Conservation (phyloP, 116 monocot genomes). For the Zostera marina region DNA sequence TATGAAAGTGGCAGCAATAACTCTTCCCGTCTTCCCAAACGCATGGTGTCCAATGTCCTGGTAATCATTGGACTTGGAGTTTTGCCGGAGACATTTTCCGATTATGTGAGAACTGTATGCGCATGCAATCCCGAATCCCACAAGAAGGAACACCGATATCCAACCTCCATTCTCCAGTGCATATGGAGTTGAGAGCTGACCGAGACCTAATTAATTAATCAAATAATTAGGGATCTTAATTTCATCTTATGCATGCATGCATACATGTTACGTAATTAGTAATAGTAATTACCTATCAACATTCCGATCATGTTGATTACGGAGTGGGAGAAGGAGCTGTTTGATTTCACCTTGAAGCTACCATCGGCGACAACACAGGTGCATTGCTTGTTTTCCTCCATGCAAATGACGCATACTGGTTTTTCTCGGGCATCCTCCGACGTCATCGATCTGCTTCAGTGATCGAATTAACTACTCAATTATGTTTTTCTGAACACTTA, state of each 20-base stretch:
- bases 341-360: constrained; percentile 16
- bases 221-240: neutral
- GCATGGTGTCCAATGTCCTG: constrained; percentile 52
- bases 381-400: constrained; percentile 36
- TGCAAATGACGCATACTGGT: constrained; percentile 14
- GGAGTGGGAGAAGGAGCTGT: constrained; percentile 59
- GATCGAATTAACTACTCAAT: too few species aligned
- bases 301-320: constrained; percentile 80
- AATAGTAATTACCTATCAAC: constrained; percentile 56
- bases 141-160: constrained; percentile 40
- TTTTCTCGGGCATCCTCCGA: neutral
- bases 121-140: constrained; percentile 43
- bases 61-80: constrained; percentile 36
- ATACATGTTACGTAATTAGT: neutral
- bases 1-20: constrained; percentile 50
- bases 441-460: too few species aligned
- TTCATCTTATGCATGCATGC: neutral
- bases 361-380: constrained; percentile 10
- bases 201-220: constrained; percentile 31
- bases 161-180: constrained; percentile 74
- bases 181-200: constrained; percentile 66
- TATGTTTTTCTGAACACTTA: too few species aligned
- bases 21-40: constrained; percentile 38
- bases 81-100: constrained; percentile 49
- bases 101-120: constrained; percentile 66